These are phyloP conservation scores for Quercus aquifolioides DNA, from an alignment of 306 rosid genomes.

Conservation along the genomic window DNA sequence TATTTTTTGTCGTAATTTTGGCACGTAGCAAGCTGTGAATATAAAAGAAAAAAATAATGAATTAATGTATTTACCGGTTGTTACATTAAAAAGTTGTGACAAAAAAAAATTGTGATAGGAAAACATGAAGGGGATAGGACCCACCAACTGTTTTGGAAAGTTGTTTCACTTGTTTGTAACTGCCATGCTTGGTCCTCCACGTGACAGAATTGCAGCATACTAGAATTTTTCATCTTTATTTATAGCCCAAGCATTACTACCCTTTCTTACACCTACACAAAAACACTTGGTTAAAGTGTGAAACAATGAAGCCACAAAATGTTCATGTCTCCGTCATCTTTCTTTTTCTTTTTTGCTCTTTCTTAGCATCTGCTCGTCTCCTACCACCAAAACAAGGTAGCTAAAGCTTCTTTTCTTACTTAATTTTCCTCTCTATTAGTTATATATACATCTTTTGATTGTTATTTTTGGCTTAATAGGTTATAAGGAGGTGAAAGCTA, in stretches of 20 bases:
- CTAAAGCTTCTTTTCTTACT: not conserved
- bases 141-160: constrained; percentile 9
- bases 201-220: constrained; percentile 4
- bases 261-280: not conserved
- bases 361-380: constrained; percentile 29
- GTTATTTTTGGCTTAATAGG: constrained; percentile 8
- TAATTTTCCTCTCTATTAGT: not conserved
- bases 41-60: no score
- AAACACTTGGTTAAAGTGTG: not conserved
- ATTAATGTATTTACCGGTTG: no score
- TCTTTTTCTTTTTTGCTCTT: constrained; percentile 34
- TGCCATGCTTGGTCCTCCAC: constrained; percentile 16
- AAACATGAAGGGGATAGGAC: constrained; percentile 3
- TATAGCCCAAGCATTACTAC: not conserved
- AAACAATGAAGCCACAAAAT: constrained; percentile 32
- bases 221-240: not conserved
- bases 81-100: no score
- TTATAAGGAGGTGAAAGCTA: constrained; percentile 25
- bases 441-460: not conserved
- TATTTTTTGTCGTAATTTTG: no score
- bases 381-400: constrained; percentile 38
- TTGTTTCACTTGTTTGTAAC: not conserved
- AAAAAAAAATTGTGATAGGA: no score
- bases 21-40: no score
- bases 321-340: constrained; percentile 7